phyloP scores from a whole-genome alignment of 331 rosid species.

The Quercus tomentella region DNA sequence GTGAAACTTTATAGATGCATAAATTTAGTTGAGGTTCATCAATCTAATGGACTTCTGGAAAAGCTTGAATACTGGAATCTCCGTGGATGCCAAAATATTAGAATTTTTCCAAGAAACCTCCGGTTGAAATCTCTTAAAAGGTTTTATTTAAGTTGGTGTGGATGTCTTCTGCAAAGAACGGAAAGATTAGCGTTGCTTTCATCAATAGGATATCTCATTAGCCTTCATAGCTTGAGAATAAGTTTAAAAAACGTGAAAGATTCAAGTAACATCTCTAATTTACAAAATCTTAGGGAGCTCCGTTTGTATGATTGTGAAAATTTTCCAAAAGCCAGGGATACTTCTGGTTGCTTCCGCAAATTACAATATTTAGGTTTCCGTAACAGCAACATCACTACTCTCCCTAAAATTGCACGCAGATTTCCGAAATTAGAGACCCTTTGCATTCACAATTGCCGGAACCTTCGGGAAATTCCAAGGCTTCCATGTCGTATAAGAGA shows the following conservation, averaged over 20 bases:
- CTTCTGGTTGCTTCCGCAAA: too few species aligned
- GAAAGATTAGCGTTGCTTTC: too few species aligned
- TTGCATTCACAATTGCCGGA: rapidly evolving
- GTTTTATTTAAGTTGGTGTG: slow-evolving; percentile 4
- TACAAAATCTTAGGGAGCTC: too few species aligned
- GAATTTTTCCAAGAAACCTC: slow-evolving; percentile 5
- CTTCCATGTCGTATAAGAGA: too few species aligned
- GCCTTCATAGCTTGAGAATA: neutral
- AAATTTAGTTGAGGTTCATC: slow-evolving; percentile 4
- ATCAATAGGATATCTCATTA: slow-evolving; percentile 3
- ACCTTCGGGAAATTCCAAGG: too few species aligned
- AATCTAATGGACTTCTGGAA: slow-evolving; percentile 2
- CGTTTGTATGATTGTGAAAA: too few species aligned
- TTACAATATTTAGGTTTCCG: neutral
- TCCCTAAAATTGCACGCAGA: neutral
- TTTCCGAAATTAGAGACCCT: too few species aligned
- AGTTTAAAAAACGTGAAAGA: too few species aligned
- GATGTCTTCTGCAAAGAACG: neutral
- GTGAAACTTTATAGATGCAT: neutral
- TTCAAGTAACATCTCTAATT: too few species aligned
- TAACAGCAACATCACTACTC: neutral
- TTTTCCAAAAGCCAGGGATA: too few species aligned
- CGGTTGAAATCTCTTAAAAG: slow-evolving; percentile 2
- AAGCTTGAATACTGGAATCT: slow-evolving; percentile 2
- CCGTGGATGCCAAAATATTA: neutral